These are phyloP conservation scores for Penicillium samsonianum DNA, from an alignment of 495 filamentous ascomycete genomes.

Conservation along the genomic window DNA sequence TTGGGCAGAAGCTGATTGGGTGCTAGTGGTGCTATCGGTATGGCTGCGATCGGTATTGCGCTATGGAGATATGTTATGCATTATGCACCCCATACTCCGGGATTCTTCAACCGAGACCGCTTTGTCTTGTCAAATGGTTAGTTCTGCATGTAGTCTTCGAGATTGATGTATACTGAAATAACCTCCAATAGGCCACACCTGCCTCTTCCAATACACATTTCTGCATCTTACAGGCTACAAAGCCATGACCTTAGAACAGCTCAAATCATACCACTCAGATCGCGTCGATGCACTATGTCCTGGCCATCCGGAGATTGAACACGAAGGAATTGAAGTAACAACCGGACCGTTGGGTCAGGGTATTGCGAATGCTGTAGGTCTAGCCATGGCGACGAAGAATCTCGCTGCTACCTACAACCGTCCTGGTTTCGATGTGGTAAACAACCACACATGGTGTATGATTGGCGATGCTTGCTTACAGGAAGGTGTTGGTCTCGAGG, in stretches of 20 bases:
- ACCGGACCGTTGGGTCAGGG: slow-evolving; percentile 63
- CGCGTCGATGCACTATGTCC: slow-evolving; percentile 54
- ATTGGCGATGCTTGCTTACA: slow-evolving; percentile 60
- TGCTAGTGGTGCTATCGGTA: slow-evolving; percentile 71
- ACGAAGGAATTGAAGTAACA: slow-evolving; percentile 62
- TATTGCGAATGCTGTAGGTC: slow-evolving; percentile 59
- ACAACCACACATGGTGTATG: slow-evolving; percentile 57
- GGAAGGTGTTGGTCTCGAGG: slow-evolving; percentile 61
- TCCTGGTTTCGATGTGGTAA: slow-evolving; percentile 49
- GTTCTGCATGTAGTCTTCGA: not conserved
- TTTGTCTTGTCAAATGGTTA: slow-evolving; percentile 73
- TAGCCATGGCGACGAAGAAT: slow-evolving; percentile 61
- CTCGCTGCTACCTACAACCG: slow-evolving; percentile 55
- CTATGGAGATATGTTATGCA: slow-evolving; percentile 90
- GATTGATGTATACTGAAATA: not conserved
- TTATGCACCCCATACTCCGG: slow-evolving; percentile 90
- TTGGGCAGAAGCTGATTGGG: slow-evolving; percentile 5
- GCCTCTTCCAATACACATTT: slow-evolving; percentile 61
- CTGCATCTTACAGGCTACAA: slow-evolving; percentile 60
- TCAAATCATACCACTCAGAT: slow-evolving; percentile 59
- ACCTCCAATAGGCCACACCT: slow-evolving; percentile 49
- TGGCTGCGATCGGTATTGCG: slow-evolving; percentile 87
- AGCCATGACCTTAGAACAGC: slow-evolving; percentile 59
- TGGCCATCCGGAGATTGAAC: slow-evolving; percentile 63
- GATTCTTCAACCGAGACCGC: slow-evolving; percentile 87